Evolutionary conservation across 768 basidiomycete species (phyloP).

Genomic region (Mrakia frigida): DNA sequence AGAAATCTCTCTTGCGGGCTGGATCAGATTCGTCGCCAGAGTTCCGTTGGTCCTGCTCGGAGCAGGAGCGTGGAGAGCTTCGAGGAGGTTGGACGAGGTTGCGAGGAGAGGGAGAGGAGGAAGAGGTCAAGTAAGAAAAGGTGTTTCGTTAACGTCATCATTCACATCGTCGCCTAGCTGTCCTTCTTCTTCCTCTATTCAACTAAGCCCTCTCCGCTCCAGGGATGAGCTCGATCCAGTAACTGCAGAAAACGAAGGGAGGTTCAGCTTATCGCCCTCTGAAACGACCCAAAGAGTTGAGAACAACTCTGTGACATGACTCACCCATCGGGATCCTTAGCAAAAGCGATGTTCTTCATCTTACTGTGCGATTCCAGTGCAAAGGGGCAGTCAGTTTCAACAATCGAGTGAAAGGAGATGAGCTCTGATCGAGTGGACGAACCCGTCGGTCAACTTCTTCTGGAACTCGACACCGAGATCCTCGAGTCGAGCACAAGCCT

Average conservation of each 20-base stretch:
- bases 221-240: conserved; percentile 33
- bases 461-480: conserved; percentile 73
- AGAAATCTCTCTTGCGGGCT: too few relatives aligned
- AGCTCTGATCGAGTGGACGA: conserved; percentile 54
- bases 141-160: background rate
- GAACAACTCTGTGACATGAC: background rate
- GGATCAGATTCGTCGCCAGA: too few relatives aligned
- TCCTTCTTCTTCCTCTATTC: background rate
- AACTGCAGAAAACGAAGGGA: background rate
- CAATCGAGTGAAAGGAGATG: background rate
- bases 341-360: conserved; percentile 60
- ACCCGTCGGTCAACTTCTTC: conserved; percentile 79
- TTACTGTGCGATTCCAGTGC: background rate
- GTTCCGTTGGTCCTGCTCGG: too few relatives aligned
- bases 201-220: background rate
- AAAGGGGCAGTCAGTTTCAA: too few relatives aligned
- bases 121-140: background rate
- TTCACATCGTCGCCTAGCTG: background rate
- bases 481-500: conserved; percentile 78
- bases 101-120: background rate
- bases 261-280: background rate
- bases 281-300: background rate
- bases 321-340: conserved; percentile 35
- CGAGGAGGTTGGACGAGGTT: too few relatives aligned
- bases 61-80: too few relatives aligned